Conservation (phyloP, 1,284 basidiomycete species). For the Violaceomyces palustris region DNA sequence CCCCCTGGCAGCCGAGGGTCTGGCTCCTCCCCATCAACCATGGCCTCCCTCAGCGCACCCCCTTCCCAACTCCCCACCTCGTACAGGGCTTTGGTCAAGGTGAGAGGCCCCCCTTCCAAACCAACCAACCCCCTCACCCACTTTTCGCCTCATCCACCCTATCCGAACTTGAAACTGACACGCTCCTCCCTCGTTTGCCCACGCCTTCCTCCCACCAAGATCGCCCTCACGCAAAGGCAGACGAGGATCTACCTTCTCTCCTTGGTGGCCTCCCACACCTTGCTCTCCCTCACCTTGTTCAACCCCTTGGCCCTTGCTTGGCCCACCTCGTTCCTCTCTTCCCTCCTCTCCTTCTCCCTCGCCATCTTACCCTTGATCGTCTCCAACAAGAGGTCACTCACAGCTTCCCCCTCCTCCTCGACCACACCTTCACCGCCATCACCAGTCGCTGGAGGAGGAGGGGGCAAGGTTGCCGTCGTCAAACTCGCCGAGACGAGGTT, state of each 20-base stretch:
- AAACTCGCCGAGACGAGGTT: too few relatives aligned
- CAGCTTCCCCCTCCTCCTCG: neutral
- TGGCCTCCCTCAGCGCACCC: too few relatives aligned
- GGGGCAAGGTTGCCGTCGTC: too few relatives aligned
- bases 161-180: too few relatives aligned
- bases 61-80: constrained; percentile 23
- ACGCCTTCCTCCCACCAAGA: neutral
- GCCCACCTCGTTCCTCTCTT: constrained; percentile 1
- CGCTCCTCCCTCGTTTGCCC: neutral
- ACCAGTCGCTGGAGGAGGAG: too few relatives aligned
- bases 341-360: constrained; percentile 10
- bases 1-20: too few relatives aligned
- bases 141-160: too few relatives aligned
- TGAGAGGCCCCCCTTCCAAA: too few relatives aligned
- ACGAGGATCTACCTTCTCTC: constrained; percentile 30
- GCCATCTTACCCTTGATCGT: constrained; percentile 23
- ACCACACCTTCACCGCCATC: neutral
- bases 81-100: constrained; percentile 25
- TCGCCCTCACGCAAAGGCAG: constrained; percentile 33
- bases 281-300: constrained; percentile 11
- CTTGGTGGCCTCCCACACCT: constrained; percentile 12
- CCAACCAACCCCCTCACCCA: too few relatives aligned
- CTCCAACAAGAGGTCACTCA: constrained; percentile 13
- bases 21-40: too few relatives aligned
- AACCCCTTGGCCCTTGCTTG: constrained; percentile 5